Percentiles rank a stretch among this genome's conserved stretches.
Evolutionary conservation across 2,329 filamentous ascomycete species (phyloP).

Genomic region (Ophiosphaerella narmari): DNA sequence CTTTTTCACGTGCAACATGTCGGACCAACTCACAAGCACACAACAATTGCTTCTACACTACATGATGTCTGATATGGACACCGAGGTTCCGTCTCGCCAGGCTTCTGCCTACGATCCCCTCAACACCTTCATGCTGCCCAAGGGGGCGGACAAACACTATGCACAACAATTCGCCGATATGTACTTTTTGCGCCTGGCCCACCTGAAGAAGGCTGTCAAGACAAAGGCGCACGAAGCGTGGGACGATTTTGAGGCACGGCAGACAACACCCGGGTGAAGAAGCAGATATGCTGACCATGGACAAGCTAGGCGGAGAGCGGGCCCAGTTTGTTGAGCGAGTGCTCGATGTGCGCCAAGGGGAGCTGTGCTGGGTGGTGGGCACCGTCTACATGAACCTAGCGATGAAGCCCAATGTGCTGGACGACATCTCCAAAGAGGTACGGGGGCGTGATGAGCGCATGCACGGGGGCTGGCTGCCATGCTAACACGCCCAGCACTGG

Average conservation of each 20-base stretch:
- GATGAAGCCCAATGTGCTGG: conserved; percentile 92
- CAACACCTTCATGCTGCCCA: conserved; percentile 73
- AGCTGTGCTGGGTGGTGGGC: conserved; percentile 92
- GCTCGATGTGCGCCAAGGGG: conserved; percentile 91
- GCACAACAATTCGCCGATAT: conserved; percentile 96
- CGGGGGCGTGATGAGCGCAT: background rate
- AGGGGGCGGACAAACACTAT: conserved; percentile 69
- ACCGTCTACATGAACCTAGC: conserved; percentile 98
- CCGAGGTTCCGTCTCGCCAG: conserved; percentile 15
- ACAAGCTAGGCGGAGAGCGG: conserved; percentile 70
- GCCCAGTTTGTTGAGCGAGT: conserved; percentile 83
- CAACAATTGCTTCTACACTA: too few relatives aligned
- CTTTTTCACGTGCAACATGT: background rate
- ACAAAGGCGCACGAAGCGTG: conserved; percentile 74
- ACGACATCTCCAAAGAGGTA: conserved; percentile 92
- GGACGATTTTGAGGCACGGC: conserved; percentile 67
- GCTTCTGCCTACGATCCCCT: conserved; percentile 73
- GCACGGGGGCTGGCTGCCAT: background rate
- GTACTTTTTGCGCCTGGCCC: conserved; percentile 90
- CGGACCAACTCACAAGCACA: too few relatives aligned
- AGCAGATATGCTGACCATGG: conserved; percentile 9
- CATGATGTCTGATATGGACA: background rate
- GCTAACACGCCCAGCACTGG: conserved; percentile 68
- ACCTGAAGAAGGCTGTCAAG: conserved; percentile 84
- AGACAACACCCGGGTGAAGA: background rate